Evolutionary conservation across 2,329 filamentous ascomycete species (phyloP), one percentile per base, ranked within the genome.

Genomic region (Hortaea sp.): DNA sequence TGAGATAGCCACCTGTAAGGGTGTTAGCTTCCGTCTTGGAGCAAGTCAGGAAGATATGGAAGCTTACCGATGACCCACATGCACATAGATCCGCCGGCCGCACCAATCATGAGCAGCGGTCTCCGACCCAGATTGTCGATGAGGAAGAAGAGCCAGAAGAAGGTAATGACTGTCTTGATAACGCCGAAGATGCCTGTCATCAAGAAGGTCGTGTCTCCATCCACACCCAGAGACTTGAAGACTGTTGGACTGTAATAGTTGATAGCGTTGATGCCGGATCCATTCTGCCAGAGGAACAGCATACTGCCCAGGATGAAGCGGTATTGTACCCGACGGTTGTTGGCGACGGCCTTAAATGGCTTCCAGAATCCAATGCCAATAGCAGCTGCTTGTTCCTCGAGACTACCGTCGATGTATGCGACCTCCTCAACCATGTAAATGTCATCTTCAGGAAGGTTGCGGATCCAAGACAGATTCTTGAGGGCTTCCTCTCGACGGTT

Each of bases 281-380:
- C 81, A 56, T 90, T 90, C 65, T 90, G 85, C 74, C 81, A 88
- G 44, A 89, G 69, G 71, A 89, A 89, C 13, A 90, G 72, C 57
- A 85, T 76, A 46, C 77, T 76, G 40, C 85, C 85, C 7, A 89
- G 73, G 62, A 86, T 77, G 66, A 90, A 81, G 39, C 85, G 78
- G 71, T 79, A 86, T 53, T 78, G 78, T 27, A 85, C 75, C 58
- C 75, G 75, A 48, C 67, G 70, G 53, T 77, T 67, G 54, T 70
- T 73, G 47, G 74, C 70, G 27, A 77, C 70, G 6, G 71, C 69
- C 49, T 69, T 62, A 67, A 87, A 85, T 0, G 83, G 82, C 65
- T 82, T 81, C 79, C 80, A 87, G 72, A 88, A 88, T 3, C 84
- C 84, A 11, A 77, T 66, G 6, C 84, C 84, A 41, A 87, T 77